A percentile compares a stretch with the other conserved stretches of the same genome.
Evolutionary conservation across 108 stramenopile species (phyloP).

Genomic region (Cyclotella choctawhatcheeana): DNA sequence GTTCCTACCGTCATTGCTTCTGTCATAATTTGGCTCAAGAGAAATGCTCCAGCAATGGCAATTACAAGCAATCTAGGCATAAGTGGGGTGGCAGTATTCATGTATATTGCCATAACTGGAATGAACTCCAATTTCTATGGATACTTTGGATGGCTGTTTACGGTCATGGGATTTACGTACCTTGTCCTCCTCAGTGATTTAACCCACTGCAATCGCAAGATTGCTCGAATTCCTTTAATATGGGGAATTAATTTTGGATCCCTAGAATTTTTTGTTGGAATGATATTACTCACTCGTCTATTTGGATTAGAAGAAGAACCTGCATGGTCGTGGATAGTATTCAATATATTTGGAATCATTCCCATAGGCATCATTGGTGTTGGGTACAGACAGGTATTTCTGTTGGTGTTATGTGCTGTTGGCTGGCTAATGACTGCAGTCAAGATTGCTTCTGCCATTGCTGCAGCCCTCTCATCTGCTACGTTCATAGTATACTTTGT

Average conservation of each 20-base stretch:
- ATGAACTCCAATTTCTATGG: background rate
- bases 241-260: slow-evolving; percentile 28
- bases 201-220: slow-evolving; percentile 11
- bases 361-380: slow-evolving; percentile 19
- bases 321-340: slow-evolving; percentile 19
- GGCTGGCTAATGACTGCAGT: slow-evolving; percentile 28
- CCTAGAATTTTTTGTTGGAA: slow-evolving; percentile 23
- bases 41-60: slow-evolving; percentile 27
- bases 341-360: slow-evolving; percentile 12
- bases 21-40: slow-evolving; percentile 16
- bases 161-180: slow-evolving; percentile 10
- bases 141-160: slow-evolving; percentile 21
- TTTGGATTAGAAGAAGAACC: background rate
- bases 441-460: slow-evolving; percentile 16
- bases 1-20: slow-evolving; percentile 13
- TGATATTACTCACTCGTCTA: slow-evolving; percentile 26
- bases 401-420: slow-evolving; percentile 21
- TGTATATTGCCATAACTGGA: background rate
- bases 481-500: slow-evolving; percentile 7
- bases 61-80: slow-evolving; percentile 18
- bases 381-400: slow-evolving; percentile 13
- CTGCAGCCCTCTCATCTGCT: background rate
- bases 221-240: slow-evolving; percentile 15
- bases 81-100: background rate
- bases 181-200: slow-evolving; percentile 7